Percentiles rank a stretch among this genome's conserved stretches.
phyloP scores from a whole-genome alignment of 805 yeast genomes.

The Wickerhamiella slavikovae region DNA sequence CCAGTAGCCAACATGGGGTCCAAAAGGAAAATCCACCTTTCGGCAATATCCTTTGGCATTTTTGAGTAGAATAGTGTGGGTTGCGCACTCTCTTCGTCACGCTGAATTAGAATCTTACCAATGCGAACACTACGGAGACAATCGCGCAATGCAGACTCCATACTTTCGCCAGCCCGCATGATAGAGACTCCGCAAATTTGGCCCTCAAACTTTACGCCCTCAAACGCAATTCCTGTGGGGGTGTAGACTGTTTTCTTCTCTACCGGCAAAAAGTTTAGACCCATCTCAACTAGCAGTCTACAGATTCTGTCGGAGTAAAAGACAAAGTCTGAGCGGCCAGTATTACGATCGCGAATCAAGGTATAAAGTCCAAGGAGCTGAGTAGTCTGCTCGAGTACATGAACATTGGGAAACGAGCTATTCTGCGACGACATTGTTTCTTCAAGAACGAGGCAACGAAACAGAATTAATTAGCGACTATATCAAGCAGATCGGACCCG shows the following conservation, averaged over 20 bases:
- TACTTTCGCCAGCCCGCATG: slow-evolving; percentile 95
- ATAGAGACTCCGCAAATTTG: slow-evolving; percentile 96
- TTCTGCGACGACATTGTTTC: too few relatives aligned
- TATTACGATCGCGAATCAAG: slow-evolving; percentile 63
- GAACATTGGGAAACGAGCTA: slow-evolving; percentile 28
- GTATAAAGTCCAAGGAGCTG: slow-evolving; percentile 77
- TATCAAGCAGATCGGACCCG: too few relatives aligned
- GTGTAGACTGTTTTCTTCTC: slow-evolving; percentile 45
- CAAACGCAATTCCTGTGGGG: slow-evolving; percentile 49
- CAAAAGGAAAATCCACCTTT: slow-evolving; percentile 70
- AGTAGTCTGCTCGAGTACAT: slow-evolving; percentile 66
- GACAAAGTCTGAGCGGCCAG: slow-evolving; percentile 80
- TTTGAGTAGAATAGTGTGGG: slow-evolving; percentile 88
- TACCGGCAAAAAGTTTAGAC: slow-evolving; percentile 87
- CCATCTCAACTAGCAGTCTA: slow-evolving; percentile 83
- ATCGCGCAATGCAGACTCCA: slow-evolving; percentile 97
- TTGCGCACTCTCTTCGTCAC: slow-evolving; percentile 92
- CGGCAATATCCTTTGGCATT: slow-evolving; percentile 77
- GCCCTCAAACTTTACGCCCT: slow-evolving; percentile 70
- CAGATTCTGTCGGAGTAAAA: slow-evolving; percentile 92
- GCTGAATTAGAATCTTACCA: slow-evolving; percentile 89
- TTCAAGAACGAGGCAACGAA: too few relatives aligned
- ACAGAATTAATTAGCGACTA: too few relatives aligned
- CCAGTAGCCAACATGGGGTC: slow-evolving; percentile 99
- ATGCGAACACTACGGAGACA: slow-evolving; percentile 92